phyloP scores from a whole-genome alignment of 1,284 basidiomycete species.

The Cutaneotrichosporon mucoides region DNA sequence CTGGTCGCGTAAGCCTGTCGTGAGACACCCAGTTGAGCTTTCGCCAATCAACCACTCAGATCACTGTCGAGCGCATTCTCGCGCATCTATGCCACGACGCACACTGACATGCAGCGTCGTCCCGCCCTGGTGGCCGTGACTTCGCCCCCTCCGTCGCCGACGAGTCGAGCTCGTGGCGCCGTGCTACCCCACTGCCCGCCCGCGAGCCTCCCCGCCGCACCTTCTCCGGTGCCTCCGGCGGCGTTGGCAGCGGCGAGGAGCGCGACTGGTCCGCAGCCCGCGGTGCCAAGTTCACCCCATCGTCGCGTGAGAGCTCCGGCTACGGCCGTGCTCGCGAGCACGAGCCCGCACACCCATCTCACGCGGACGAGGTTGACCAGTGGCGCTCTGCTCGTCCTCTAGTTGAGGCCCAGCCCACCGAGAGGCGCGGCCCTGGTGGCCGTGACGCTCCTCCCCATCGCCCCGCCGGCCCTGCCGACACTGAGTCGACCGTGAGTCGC shows the following conservation, averaged over 20 bases:
- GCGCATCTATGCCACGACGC: no score
- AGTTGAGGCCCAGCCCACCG: conserved; percentile 16
- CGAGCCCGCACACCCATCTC: conserved; percentile 11
- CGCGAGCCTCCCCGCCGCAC: conserved; percentile 27
- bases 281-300: conserved; percentile 50
- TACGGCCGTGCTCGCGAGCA: conserved; percentile 22
- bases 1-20: no score
- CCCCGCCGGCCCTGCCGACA: conserved; percentile 54
- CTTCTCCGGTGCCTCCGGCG: conserved; percentile 27
- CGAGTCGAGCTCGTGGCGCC: conserved; percentile 66
- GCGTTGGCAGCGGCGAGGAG: conserved; percentile 24
- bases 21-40: no score
- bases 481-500: conserved; percentile 58
- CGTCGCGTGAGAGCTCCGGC: conserved; percentile 36
- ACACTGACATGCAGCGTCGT: conserved; percentile 5
- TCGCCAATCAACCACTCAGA: no score
- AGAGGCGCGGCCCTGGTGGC: conserved; percentile 9
- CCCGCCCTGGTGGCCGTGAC: conserved; percentile 24
- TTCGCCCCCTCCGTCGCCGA: conserved; percentile 50
- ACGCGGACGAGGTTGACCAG: conserved; percentile 53
- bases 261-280: conserved; percentile 51
- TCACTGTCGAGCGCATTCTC: no score
- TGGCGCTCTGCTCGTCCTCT: conserved; percentile 52
- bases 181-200: conserved; percentile 68
- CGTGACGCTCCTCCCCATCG: conserved; percentile 36